These are phyloP conservation scores for Backusella psychrophila DNA, from an alignment of 192 early-diverging fungal genomes.

Conservation along the genomic window DNA sequence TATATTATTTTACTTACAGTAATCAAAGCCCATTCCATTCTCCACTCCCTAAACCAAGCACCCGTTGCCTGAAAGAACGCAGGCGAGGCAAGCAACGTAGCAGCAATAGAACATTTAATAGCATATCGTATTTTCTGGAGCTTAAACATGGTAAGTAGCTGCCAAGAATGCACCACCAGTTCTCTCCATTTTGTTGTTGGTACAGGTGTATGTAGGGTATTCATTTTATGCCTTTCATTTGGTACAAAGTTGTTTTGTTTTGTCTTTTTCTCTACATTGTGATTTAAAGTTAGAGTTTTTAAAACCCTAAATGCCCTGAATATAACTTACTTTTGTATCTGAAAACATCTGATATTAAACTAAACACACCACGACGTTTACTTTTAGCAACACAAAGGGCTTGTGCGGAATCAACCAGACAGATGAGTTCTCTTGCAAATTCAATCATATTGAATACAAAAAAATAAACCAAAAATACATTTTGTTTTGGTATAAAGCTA, in stretches of 20 bases:
- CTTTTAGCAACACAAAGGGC: neutral
- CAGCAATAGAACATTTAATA: constrained; percentile 63
- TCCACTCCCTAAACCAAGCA: constrained; percentile 52
- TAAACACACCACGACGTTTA: neutral
- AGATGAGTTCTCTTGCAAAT: constrained; percentile 63
- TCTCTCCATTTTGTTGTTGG: constrained; percentile 47
- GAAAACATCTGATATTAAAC: neutral
- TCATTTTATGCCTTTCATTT: constrained; percentile 30
- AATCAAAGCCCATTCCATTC: constrained; percentile 77
- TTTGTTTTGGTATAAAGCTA: constrained; percentile 40
- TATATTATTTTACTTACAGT: constrained; percentile 46
- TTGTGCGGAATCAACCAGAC: constrained; percentile 39
- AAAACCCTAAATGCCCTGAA: neutral
- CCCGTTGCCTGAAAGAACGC: constrained; percentile 57
- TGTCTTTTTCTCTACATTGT: neutral
- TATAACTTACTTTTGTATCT: neutral
- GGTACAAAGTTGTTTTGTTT: constrained; percentile 22
- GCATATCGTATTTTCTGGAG: constrained; percentile 72
- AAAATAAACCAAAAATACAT: constrained; percentile 76
- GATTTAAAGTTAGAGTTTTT: neutral
- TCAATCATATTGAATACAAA: constrained; percentile 80
- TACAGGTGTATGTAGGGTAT: constrained; percentile 59
- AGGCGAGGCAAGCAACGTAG: constrained; percentile 59
- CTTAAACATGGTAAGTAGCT: constrained; percentile 52
- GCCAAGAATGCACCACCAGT: constrained; percentile 57